Conservation (phyloP, 345 rosid genomes). For the Hibiscus mutabilis region DNA sequence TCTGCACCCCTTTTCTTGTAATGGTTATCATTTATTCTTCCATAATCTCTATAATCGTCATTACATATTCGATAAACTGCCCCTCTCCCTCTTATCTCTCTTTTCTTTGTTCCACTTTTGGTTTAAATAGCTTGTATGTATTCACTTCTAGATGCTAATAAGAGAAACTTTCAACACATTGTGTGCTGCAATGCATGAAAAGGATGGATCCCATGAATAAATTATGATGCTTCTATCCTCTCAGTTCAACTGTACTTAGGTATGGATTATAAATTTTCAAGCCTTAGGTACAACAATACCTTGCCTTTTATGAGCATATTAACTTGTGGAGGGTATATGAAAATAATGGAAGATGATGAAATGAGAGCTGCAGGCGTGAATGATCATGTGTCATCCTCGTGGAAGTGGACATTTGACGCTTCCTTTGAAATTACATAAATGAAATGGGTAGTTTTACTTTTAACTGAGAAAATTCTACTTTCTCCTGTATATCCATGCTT, state of each 20-base stretch:
- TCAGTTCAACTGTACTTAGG: too few species aligned
- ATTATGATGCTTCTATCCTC: too few species aligned
- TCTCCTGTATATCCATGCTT: neutral
- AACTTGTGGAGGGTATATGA: too few species aligned
- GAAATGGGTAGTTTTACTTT: neutral
- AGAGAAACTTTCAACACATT: neutral
- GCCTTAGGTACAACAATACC: too few species aligned
- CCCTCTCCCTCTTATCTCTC: neutral
- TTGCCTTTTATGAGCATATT: too few species aligned
- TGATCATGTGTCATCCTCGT: neutral
- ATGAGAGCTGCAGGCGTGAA: neutral
- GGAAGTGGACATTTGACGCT: neutral
- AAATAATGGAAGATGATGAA: neutral
- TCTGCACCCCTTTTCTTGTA: neutral
- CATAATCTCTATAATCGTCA: neutral
- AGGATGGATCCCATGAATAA: neutral
- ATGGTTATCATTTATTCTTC: neutral
- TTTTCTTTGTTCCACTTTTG: neutral
- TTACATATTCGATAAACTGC: neutral
- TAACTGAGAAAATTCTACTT: neutral
- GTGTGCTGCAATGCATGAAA: neutral
- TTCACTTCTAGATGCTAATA: neutral
- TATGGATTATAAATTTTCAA: too few species aligned
- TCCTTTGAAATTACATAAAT: neutral
- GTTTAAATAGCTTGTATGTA: neutral